Percentiles rank a stretch among this genome's conserved stretches.
phyloP scores from a whole-genome alignment of 306 rosid genomes.

The Albizia julibrissin region DNA sequence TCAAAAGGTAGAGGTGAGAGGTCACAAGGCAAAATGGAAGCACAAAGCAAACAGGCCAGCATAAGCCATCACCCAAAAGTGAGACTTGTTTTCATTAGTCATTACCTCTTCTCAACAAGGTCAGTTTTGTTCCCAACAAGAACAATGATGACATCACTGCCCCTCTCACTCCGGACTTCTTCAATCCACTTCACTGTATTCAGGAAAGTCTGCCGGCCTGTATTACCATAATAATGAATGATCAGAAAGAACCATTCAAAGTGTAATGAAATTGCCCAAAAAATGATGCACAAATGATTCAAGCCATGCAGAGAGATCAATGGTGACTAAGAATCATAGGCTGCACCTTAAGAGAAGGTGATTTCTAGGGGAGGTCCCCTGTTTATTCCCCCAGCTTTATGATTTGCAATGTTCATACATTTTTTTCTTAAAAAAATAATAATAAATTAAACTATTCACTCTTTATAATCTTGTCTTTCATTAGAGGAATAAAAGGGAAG shows the following conservation, averaged over 20 bases:
- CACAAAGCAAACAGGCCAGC: constrained; percentile 7
- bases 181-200: constrained; percentile 88
- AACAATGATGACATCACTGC: constrained; percentile 83
- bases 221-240: constrained; percentile 24
- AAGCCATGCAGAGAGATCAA: constrained; percentile 27
- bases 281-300: constrained; percentile 17
- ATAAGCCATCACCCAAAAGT: constrained; percentile 22
- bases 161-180: constrained; percentile 90
- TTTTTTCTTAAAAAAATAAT: neutral
- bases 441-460: neutral
- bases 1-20: neutral
- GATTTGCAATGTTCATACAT: neutral
- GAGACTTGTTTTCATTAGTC: neutral
- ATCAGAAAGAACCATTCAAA: constrained; percentile 33
- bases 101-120: constrained; percentile 91
- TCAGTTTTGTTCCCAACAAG: constrained; percentile 93
- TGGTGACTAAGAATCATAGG: constrained; percentile 18
- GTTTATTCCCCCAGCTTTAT: constrained; percentile 3
- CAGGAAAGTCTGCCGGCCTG: constrained; percentile 81
- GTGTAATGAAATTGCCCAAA: constrained; percentile 22
- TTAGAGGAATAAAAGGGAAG: neutral
- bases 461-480: neutral
- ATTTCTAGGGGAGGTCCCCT: constrained; percentile 7
- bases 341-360: constrained; percentile 12
- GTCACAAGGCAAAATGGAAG: constrained; percentile 23